Evolutionary conservation across 176 grass and related monocot genomes (phyloP).

Genomic region (Otatea glauca): DNA sequence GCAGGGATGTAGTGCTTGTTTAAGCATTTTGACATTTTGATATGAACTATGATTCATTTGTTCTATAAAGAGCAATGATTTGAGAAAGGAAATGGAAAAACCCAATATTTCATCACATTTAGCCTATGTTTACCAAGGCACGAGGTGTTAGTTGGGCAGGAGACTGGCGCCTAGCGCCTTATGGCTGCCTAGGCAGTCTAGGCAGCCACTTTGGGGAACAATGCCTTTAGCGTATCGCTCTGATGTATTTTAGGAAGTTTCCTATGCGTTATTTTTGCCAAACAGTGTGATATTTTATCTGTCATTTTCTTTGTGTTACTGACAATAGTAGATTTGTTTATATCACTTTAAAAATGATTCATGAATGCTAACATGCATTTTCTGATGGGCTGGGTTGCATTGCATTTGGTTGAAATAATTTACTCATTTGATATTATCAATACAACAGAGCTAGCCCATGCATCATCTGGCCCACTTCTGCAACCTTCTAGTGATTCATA

Average conservation of each 20-base stretch:
- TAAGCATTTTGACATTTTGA: neutral
- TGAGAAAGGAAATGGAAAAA: neutral
- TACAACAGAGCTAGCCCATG: neutral
- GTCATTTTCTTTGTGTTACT: neutral
- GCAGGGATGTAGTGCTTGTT: neutral
- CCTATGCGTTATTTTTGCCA: neutral
- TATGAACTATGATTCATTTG: neutral
- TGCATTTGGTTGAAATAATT: neutral
- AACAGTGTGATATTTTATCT: neutral
- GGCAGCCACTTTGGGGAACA: too few relatives aligned
- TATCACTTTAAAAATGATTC: neutral
- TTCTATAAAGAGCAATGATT: neutral
- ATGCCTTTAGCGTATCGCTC: neutral
- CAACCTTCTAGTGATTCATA: neutral
- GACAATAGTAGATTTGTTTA: neutral
- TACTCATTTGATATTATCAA: neutral
- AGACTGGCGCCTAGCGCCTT: too few relatives aligned
- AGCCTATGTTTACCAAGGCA: neutral
- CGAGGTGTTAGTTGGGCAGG: too few relatives aligned
- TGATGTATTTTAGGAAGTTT: slow-evolving; percentile 1
- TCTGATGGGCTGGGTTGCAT: neutral
- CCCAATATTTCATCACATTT: neutral
- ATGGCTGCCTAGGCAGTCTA: too few relatives aligned
- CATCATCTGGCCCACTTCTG: neutral
- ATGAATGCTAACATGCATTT: neutral